These are phyloP conservation scores for Clavaria fumosa DNA, from an alignment of 768 basidiomycete genomes.

Conservation along the genomic window DNA sequence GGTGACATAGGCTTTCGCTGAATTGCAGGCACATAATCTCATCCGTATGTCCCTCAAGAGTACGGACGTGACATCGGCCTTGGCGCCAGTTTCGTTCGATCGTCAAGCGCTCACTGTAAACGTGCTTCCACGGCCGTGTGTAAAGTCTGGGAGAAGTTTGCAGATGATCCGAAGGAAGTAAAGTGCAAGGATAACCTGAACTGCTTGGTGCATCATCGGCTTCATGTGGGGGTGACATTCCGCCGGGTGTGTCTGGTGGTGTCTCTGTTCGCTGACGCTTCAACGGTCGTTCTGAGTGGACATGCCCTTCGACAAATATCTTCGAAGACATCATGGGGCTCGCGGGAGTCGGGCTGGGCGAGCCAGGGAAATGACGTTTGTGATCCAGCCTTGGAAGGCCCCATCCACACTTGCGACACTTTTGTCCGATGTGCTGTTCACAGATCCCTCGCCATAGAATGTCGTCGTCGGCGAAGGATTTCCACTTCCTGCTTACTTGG, in stretches of 20 bases:
- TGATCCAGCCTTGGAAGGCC: conserved; percentile 84
- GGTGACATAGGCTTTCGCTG: conserved; percentile 67
- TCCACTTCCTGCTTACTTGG: conserved; percentile 80
- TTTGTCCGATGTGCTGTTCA: conserved; percentile 95
- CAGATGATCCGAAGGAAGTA: conserved; percentile 3
- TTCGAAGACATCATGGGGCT: conserved; percentile 14
- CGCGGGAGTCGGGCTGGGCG: conserved; percentile 23
- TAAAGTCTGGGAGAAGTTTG: conserved; percentile 2
- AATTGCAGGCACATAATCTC: conserved; percentile 97
- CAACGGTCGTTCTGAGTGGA: conserved; percentile 19
- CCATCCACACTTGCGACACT: conserved; percentile 96
- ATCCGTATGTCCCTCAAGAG: conserved; percentile 85
- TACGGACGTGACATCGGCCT: conserved; percentile 73
- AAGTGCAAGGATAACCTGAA: conserved; percentile 8
- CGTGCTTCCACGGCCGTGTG: conserved; percentile 95
- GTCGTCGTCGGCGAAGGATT: conserved; percentile 83
- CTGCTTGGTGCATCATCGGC: conserved; percentile 7
- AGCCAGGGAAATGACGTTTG: conserved; percentile 32
- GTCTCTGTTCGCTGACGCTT: conserved; percentile 38
- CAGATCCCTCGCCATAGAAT: conserved; percentile 92
- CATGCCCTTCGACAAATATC: conserved; percentile 16
- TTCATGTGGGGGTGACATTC: no score
- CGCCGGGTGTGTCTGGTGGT: conserved; percentile 5
- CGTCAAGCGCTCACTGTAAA: conserved; percentile 93
- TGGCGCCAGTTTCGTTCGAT: conserved; percentile 97